Evolutionary conservation across 169 alveolate species (phyloP).

Genomic region (Perkinsus olseni): DNA sequence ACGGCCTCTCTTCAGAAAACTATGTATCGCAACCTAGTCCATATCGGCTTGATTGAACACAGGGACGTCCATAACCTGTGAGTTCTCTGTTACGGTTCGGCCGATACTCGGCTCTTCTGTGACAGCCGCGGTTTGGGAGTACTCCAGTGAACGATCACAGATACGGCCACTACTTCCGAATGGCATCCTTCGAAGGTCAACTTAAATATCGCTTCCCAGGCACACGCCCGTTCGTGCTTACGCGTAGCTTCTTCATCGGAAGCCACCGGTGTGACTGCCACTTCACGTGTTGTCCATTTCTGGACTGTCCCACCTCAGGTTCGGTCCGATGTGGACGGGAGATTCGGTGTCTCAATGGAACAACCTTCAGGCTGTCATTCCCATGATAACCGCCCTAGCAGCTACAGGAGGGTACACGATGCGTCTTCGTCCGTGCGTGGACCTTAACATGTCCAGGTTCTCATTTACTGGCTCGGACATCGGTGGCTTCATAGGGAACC

Average conservation of each 20-base stretch:
- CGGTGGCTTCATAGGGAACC: neutral
- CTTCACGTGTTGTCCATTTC: neutral
- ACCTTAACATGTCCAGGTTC: neutral
- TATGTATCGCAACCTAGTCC: neutral
- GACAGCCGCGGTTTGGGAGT: too few species aligned
- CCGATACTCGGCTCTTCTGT: too few species aligned
- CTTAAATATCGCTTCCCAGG: neutral
- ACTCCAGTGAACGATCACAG: neutral
- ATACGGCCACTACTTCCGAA: neutral
- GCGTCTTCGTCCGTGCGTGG: neutral
- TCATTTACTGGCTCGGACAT: neutral
- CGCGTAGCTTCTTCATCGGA: neutral
- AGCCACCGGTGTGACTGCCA: neutral
- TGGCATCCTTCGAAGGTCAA: neutral
- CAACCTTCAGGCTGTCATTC: neutral
- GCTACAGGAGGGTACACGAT: neutral
- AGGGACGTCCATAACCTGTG: neutral
- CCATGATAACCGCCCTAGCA: neutral
- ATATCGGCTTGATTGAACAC: neutral
- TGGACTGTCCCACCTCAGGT: neutral
- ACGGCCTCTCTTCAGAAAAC: neutral
- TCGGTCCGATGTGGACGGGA: neutral
- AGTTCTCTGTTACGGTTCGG: too few species aligned
- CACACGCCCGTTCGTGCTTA: neutral
- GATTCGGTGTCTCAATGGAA: neutral